A percentile compares a stretch with the other conserved stretches of the same genome.
Evolutionary conservation across 441 rosid species (phyloP).

Genomic region (Dalechampia spathulata): DNA sequence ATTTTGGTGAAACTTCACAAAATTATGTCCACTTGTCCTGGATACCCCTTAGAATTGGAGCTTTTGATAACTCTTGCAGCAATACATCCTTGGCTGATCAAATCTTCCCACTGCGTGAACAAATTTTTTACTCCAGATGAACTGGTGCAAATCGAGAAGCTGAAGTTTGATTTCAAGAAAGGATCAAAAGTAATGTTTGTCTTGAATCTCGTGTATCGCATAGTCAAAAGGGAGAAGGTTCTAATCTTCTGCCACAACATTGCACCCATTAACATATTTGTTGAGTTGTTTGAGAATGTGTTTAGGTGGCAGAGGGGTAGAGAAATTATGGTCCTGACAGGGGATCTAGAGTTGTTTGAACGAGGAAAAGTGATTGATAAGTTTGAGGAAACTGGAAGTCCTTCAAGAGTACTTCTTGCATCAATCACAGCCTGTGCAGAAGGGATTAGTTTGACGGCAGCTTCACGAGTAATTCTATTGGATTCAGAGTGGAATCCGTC

Average conservation of each 20-base stretch:
- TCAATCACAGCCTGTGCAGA: slow-evolving; percentile 95
- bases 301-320: slow-evolving; percentile 70
- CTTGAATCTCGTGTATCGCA: slow-evolving; percentile 66
- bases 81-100: slow-evolving; percentile 83
- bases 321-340: slow-evolving; percentile 73
- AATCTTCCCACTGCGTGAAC: slow-evolving; percentile 51
- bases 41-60: slow-evolving; percentile 77
- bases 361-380: slow-evolving; percentile 78
- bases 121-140: slow-evolving; percentile 50
- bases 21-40: slow-evolving; percentile 44
- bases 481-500: slow-evolving; percentile 99
- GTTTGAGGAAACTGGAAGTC: slow-evolving; percentile 67
- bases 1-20: slow-evolving; percentile 52
- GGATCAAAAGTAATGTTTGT: slow-evolving; percentile 97
- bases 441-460: slow-evolving; percentile 93
- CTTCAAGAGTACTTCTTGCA: slow-evolving; percentile 63
- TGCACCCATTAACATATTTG: slow-evolving; percentile 70
- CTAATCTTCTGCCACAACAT: slow-evolving; percentile 93
- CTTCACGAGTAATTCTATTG: slow-evolving; percentile 76
- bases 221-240: slow-evolving; percentile 69
- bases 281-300: slow-evolving; percentile 57
- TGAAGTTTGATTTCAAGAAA: slow-evolving; percentile 47
- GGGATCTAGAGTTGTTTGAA: slow-evolving; percentile 84
- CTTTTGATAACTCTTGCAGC: slow-evolving; percentile 85
- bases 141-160: slow-evolving; percentile 42